Evolutionary conservation across 805 yeast species (phyloP).

Genomic region (Ogataea angusta): DNA sequence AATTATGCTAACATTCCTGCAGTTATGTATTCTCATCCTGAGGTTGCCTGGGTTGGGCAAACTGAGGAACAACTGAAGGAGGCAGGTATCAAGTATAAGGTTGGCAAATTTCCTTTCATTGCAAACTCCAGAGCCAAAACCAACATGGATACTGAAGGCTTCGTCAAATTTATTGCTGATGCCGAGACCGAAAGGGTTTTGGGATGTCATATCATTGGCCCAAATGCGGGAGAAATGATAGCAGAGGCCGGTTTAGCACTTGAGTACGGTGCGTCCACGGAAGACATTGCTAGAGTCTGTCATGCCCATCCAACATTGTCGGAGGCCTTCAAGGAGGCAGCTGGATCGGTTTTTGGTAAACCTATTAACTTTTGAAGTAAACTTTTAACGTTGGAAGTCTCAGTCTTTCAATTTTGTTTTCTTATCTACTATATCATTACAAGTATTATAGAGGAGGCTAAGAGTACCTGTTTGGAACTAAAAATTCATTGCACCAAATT

Average conservation of each 20-base stretch:
- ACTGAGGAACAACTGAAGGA: slow-evolving; percentile 92
- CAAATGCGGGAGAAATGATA: slow-evolving; percentile 99
- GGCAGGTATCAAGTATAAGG: slow-evolving; percentile 85
- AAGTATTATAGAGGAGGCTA: neutral
- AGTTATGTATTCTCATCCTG: slow-evolving; percentile 99
- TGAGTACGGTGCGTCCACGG: slow-evolving; percentile 98
- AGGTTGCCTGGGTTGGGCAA: slow-evolving; percentile 99
- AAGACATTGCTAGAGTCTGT: slow-evolving; percentile 95
- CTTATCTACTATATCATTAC: neutral
- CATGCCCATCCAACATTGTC: slow-evolving; percentile 98
- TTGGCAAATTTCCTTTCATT: slow-evolving; percentile 97
- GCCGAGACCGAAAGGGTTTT: slow-evolving; percentile 95
- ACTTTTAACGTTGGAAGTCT: too few relatives aligned
- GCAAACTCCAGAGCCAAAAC: slow-evolving; percentile 99
- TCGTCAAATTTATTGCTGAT: slow-evolving; percentile 93
- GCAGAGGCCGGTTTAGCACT: slow-evolving; percentile 97
- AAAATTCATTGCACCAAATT: too few relatives aligned
- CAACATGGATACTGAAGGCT: slow-evolving; percentile 94
- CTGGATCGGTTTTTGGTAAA: slow-evolving; percentile 85
- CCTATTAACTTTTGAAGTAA: slow-evolving; percentile 72
- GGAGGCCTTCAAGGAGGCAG: slow-evolving; percentile 98
- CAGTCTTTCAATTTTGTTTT: neutral
- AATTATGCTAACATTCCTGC: slow-evolving; percentile 97
- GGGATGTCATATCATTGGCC: slow-evolving; percentile 96
- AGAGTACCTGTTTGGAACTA: too few relatives aligned